Base-by-base conservation (phyloP, 2,329 filamentous ascomycete species). In the Calcarisporium arbuscula region DNA sequence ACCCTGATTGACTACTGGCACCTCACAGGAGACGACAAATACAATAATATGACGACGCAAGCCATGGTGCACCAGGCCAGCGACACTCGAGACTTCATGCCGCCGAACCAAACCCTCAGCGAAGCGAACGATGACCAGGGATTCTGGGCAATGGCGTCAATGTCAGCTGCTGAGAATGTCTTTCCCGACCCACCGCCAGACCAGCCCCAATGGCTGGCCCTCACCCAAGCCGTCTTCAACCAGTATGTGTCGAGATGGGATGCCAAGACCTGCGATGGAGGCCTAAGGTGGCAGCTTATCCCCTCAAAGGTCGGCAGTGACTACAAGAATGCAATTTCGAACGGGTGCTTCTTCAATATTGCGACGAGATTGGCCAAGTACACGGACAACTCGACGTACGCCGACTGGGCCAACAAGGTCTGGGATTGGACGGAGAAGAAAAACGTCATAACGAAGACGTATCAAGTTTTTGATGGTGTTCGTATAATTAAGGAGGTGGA, bases 221-320 rank as follows among this genome's bases (percentile, higher is more conserved):
- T 89, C 31, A 80, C 74, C 2, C 78, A 84, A 51, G 80, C 78
- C 3, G 79, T 83, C 0, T 88, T 87, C 55, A 45, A 57, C 0
- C 21, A 34, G 6, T 20, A 23, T 8, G 23, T 19, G 26, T 6
- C 3, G 11, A 22, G 21, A 29, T 38, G 34, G 32, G 36, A 44
- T n/a, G 71, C 68, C 3, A 55, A 63, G 1, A 65, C 64, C 4
- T 90, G 85, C 56, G 65, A 62, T 34, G 85, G 85, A 34, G 85
- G 85, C 7, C 57, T 92, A 42, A 75, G 80, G 45, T 90, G 85
- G 85, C 84, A 89, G 60, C 80, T 89, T 40, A 84, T 77, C 61
- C 65, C 72, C 5, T 80, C 77, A 58, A 85, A 85, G 58, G 70
- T 65, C 35, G 83, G 83, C 28, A 76, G 64, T 55, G 62, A 70